Conservation (phyloP, 345 rosid genomes). For the Theobroma cacao region DNA sequence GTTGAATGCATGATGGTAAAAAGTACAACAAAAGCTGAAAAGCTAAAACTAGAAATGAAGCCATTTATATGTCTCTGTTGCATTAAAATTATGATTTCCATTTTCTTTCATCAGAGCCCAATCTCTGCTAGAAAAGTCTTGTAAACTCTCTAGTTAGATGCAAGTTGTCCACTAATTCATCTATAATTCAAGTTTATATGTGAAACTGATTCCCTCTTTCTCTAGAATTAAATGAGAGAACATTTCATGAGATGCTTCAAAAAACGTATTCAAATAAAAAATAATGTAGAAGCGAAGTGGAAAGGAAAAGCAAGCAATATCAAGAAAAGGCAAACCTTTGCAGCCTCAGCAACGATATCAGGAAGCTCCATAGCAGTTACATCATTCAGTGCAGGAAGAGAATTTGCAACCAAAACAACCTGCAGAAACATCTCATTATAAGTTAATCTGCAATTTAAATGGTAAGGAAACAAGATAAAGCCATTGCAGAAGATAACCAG, state of each 20-base stretch:
- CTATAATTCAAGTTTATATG: background rate
- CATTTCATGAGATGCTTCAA: background rate
- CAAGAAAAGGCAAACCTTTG: constrained; percentile 57
- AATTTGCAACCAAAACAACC: constrained; percentile 98
- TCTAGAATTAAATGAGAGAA: constrained; percentile 5
- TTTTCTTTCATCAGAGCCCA: background rate
- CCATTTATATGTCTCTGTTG: background rate
- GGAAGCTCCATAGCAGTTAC: constrained; percentile 98
- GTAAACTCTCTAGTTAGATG: background rate
- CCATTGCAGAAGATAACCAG: background rate
- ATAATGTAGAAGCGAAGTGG: background rate
- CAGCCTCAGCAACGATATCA: constrained; percentile 94
- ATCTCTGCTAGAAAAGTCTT: background rate
- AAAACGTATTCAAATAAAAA: background rate
- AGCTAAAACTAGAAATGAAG: background rate
- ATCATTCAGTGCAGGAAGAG: constrained; percentile 95
- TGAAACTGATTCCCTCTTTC: background rate
- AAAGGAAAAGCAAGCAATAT: background rate
- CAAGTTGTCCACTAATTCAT: background rate
- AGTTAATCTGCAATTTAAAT: background rate
- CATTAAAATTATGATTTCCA: background rate
- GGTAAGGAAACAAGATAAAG: constrained; percentile 13
- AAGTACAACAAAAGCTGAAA: background rate
- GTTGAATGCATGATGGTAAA: background rate
- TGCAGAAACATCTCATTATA: constrained; percentile 30